Percentiles rank a stretch among this genome's conserved stretches.
Conservation (phyloP, 2,329 filamentous ascomycete genomes). For the Aureobasidium uvarum region DNA sequence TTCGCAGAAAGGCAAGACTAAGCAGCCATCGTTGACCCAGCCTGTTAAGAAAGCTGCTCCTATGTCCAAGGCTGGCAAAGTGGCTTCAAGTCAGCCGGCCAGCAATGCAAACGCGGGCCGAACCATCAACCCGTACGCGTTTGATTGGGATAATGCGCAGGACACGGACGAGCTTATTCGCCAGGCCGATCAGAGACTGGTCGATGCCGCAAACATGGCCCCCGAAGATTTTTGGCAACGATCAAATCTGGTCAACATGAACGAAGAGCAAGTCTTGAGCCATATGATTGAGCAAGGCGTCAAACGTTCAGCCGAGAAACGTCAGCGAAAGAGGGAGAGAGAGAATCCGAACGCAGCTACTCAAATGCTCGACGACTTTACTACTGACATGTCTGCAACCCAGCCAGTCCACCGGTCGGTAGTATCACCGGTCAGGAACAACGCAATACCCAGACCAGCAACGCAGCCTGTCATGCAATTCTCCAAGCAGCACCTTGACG, state of each 20-base stretch:
- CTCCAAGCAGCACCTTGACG: not conserved
- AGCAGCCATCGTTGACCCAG: not conserved
- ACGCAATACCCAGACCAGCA: not conserved
- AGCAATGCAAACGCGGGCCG: not conserved
- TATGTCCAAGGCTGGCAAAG: not conserved
- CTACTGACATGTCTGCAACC: not conserved
- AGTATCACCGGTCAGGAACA: not conserved
- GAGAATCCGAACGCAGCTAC: not conserved
- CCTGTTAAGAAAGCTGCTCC: not conserved
- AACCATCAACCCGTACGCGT: not conserved
- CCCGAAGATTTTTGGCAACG: conserved; percentile 16
- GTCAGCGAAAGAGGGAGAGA: not conserved
- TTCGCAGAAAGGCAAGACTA: not conserved
- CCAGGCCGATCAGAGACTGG: conserved; percentile 4
- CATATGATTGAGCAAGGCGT: conserved; percentile 23
- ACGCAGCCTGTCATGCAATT: conserved; percentile 1
- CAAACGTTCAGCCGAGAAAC: not conserved
- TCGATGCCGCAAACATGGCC: conserved; percentile 15
- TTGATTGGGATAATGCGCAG: conserved; percentile 19
- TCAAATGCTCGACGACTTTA: not conserved
- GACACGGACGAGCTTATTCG: not conserved
- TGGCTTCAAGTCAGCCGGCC: not conserved
- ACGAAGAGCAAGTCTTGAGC: conserved; percentile 19
- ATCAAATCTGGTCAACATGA: conserved; percentile 1
- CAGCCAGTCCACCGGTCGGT: not conserved